Evolutionary conservation across 192 early-diverging fungal species (phyloP).

Genomic region (Phycomyces blakesleeanus): DNA sequence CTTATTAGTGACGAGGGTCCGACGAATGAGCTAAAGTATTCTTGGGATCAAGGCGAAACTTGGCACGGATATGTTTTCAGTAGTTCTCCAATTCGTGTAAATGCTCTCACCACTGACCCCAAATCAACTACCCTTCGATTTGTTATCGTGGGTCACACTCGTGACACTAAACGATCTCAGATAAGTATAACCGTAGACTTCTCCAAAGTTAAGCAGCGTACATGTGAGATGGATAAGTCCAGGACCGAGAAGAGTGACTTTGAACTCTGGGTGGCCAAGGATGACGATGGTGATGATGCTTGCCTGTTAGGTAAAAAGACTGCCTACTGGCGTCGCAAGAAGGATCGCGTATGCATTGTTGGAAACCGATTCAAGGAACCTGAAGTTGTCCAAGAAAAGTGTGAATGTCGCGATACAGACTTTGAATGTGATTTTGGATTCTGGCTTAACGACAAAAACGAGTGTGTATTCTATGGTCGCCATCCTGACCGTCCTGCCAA

Average conservation of each 20-base stretch:
- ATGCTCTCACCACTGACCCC: conserved; percentile 59
- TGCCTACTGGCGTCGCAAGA: conserved; percentile 73
- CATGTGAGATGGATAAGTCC: conserved; percentile 44
- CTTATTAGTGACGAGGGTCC: conserved; percentile 70
- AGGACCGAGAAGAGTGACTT: conserved; percentile 74
- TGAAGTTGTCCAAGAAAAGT: conserved; percentile 46
- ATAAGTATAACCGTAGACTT: conserved; percentile 63
- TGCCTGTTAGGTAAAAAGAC: conserved; percentile 61
- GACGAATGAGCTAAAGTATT: conserved; percentile 64
- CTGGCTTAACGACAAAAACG: conserved; percentile 63
- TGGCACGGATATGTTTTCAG: conserved; percentile 67
- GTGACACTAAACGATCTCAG: conserved; percentile 13
- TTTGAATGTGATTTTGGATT: conserved; percentile 89
- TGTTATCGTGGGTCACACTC: conserved; percentile 59
- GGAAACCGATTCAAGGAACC: conserved; percentile 59
- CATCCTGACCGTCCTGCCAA: conserved; percentile 74
- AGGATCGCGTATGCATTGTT: conserved; percentile 62
- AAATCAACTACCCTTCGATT: conserved; percentile 68
- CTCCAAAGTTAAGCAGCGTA: conserved; percentile 27
- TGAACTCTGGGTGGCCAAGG: conserved; percentile 80
- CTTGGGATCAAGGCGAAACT: conserved; percentile 73
- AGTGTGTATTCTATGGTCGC: conserved; percentile 62
- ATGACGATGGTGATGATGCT: conserved; percentile 57
- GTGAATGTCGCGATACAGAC: conserved; percentile 74
- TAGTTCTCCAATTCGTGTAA: conserved; percentile 56